Conservation (phyloP, 192 early-diverging fungal species). For the Rhizoclosmatium sp. region DNA sequence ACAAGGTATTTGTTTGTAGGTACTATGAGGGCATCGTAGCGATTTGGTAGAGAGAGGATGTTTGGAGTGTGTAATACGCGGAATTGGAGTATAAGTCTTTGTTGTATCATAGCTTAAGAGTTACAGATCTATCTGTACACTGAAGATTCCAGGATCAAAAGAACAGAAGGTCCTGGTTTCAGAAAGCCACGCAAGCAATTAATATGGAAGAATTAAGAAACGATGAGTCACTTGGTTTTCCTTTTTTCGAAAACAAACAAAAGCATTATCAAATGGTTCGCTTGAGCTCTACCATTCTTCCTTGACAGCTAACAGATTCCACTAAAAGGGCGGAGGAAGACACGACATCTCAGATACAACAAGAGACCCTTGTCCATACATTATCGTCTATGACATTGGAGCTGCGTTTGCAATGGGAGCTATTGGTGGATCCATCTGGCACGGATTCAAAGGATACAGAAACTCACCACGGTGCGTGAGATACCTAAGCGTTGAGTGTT, state of each 20-base stretch:
- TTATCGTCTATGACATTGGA: constrained; percentile 64
- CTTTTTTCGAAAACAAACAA: too few species aligned
- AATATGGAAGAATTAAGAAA: background rate
- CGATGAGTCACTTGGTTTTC: background rate
- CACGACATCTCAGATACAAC: constrained; percentile 50
- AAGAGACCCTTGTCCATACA: constrained; percentile 64
- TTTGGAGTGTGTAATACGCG: too few species aligned
- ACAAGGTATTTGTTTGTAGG: too few species aligned
- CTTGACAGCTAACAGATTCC: background rate
- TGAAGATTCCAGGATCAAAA: background rate
- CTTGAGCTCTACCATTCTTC: background rate
- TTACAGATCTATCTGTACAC: background rate
- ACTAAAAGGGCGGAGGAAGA: constrained; percentile 13
- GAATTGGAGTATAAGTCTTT: too few species aligned
- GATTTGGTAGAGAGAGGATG: too few species aligned
- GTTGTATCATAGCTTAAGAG: too few species aligned
- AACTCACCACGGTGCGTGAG: constrained; percentile 77
- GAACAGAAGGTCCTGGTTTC: background rate
- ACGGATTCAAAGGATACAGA: constrained; percentile 98
- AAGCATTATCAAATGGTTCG: background rate
- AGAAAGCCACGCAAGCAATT: background rate
- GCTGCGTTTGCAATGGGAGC: constrained; percentile 93
- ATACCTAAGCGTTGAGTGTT: background rate
- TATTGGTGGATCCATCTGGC: constrained; percentile 94
- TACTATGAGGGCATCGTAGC: too few species aligned